These are phyloP conservation scores for Umbilicaria muhlenbergii DNA, from an alignment of 495 filamentous ascomycete species.

Conservation along the genomic window DNA sequence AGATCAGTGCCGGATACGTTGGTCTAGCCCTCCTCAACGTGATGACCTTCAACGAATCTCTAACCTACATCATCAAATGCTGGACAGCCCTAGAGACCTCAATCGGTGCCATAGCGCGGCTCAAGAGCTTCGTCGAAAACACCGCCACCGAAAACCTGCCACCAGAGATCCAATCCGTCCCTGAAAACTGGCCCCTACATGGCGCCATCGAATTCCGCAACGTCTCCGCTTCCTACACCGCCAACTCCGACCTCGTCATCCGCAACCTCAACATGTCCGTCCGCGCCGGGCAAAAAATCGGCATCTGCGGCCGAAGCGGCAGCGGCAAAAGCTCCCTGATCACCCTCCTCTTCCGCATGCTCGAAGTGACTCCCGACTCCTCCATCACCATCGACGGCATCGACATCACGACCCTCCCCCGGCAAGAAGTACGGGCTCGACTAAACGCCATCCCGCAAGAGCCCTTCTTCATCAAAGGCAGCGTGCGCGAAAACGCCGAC, in stretches of 20 bases:
- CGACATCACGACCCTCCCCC: constrained; percentile 29
- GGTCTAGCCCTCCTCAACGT: constrained; percentile 45
- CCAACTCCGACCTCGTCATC: constrained; percentile 21
- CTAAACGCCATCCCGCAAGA: constrained; percentile 42
- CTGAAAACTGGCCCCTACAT: constrained; percentile 31
- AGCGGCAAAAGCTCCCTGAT: constrained; percentile 35
- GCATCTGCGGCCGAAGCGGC: constrained; percentile 20
- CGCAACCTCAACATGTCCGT: constrained; percentile 34
- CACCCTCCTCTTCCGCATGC: constrained; percentile 38
- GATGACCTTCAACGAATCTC: constrained; percentile 35
- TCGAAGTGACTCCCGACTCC: constrained; percentile 25
- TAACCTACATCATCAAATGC: constrained; percentile 34
- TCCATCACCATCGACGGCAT: constrained; percentile 31
- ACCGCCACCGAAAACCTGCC: constrained; percentile 32
- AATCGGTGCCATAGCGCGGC: constrained; percentile 40
- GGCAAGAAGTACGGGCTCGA: constrained; percentile 29
- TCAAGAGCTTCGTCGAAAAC: constrained; percentile 36
- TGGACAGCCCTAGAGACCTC: constrained; percentile 43
- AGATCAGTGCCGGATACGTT: constrained; percentile 30
- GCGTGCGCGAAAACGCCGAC: constrained; percentile 31
- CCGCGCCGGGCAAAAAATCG: constrained; percentile 39
- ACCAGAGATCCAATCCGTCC: constrained; percentile 22
- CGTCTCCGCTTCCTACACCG: constrained; percentile 28
- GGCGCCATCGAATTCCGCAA: constrained; percentile 36
- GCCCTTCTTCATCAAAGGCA: constrained; percentile 35